phyloP scores from a whole-genome alignment of 225 moss, liverwort and hornwort genomes.

The Straminergon stramineum region DNA sequence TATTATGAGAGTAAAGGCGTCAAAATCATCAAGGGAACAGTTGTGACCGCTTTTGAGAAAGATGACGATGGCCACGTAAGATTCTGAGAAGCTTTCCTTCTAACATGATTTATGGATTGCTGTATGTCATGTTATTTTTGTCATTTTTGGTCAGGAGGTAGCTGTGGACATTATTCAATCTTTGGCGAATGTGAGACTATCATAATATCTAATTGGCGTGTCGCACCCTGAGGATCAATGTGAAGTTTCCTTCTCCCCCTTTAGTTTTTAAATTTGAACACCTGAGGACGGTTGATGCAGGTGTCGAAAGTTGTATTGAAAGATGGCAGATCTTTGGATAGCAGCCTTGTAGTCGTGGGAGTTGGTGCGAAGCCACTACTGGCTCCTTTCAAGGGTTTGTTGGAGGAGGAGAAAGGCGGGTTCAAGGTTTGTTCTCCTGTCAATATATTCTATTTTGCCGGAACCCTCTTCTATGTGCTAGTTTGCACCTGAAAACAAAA shows the following conservation, averaged over 20 bases:
- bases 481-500: neutral
- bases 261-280: neutral
- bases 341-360: conserved; percentile 60
- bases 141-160: neutral
- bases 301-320: conserved; percentile 26
- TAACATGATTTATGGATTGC: neutral
- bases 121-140: neutral
- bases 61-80: conserved; percentile 30
- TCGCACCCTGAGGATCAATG: neutral
- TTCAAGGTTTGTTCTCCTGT: conserved; percentile 46
- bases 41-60: conserved; percentile 40
- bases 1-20: conserved; percentile 48
- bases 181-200: neutral
- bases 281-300: conserved; percentile 5
- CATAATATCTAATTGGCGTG: neutral
- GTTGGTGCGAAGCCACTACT: conserved; percentile 66
- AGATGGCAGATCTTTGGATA: conserved; percentile 26
- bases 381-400: conserved; percentile 52
- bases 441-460: neutral
- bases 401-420: conserved; percentile 58
- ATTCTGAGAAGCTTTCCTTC: neutral
- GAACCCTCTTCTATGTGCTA: neutral
- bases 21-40: conserved; percentile 38
- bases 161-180: neutral
- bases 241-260: neutral